A percentile compares a stretch with the other conserved stretches of the same genome.
These are phyloP conservation scores for Backusella circina DNA, from an alignment of 192 early-diverging fungal genomes.

Conservation along the genomic window DNA sequence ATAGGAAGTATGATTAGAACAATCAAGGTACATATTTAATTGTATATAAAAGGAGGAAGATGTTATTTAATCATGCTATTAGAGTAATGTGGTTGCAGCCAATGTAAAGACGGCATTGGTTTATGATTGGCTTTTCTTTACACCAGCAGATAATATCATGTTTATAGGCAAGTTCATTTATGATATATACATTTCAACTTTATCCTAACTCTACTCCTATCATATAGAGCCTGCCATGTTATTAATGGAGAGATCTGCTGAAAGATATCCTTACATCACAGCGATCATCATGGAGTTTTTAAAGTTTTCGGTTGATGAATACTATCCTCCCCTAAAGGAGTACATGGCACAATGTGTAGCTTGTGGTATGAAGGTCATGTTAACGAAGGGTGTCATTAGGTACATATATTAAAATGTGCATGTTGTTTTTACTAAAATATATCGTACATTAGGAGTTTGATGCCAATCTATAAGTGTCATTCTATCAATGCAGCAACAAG, in stretches of 20 bases:
- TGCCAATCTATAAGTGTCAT: slow-evolving; percentile 27
- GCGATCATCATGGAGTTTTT: slow-evolving; percentile 70
- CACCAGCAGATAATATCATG: slow-evolving; percentile 71
- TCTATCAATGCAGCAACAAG: slow-evolving; percentile 16
- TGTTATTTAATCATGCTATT: not conserved
- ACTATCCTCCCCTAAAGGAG: slow-evolving; percentile 45
- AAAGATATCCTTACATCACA: slow-evolving; percentile 61
- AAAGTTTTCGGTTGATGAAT: slow-evolving; percentile 54
- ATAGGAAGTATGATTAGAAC: slow-evolving; percentile 56
- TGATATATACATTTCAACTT: no score
- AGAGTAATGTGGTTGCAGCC: slow-evolving; percentile 55
- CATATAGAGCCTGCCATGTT: slow-evolving; percentile 71
- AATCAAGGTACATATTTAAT: slow-evolving; percentile 40
- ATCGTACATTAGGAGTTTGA: slow-evolving; percentile 15
- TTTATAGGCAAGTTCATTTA: slow-evolving; percentile 42
- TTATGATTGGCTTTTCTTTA: slow-evolving; percentile 78
- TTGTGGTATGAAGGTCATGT: slow-evolving; percentile 52
- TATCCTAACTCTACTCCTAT: not conserved
- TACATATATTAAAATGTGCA: slow-evolving; percentile 14
- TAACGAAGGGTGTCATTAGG: slow-evolving; percentile 62
- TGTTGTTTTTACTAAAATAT: not conserved
- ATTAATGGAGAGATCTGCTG: slow-evolving; percentile 64
- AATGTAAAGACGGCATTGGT: slow-evolving; percentile 73
- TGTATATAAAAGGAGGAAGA: not conserved
- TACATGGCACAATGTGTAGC: slow-evolving; percentile 48